These are phyloP conservation scores for Ophiocordyceps camponoti-saundersi DNA, from an alignment of 2,329 filamentous ascomycete genomes.

Conservation along the genomic window DNA sequence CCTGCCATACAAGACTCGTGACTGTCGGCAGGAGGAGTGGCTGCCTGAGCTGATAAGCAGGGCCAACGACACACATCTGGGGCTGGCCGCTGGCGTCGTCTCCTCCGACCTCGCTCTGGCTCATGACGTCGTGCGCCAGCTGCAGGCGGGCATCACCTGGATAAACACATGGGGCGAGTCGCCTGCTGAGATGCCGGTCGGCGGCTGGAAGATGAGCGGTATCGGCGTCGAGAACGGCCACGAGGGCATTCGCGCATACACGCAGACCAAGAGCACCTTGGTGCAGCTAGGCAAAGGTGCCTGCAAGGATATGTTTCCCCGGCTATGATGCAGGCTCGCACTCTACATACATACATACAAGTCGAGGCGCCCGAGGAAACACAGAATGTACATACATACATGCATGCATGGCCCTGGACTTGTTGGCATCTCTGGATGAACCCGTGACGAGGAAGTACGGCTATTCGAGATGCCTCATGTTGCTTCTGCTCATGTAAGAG, in stretches of 20 bases:
- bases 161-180: constrained; percentile 89
- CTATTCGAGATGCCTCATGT: too few species aligned
- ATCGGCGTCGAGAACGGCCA: constrained; percentile 76
- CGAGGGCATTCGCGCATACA: constrained; percentile 64
- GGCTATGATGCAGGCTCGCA: constrained; percentile 26
- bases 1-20: constrained; percentile 45
- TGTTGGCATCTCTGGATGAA: not conserved
- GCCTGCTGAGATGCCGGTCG: constrained; percentile 82
- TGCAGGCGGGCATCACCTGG: constrained; percentile 82
- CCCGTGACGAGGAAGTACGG: too few species aligned
- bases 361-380: too few species aligned
- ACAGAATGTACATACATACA: not conserved
- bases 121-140: constrained; percentile 50
- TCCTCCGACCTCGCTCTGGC: constrained; percentile 58
- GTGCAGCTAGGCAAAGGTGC: constrained; percentile 59
- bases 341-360: not conserved
- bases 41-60: constrained; percentile 52
- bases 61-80: constrained; percentile 62
- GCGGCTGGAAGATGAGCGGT: constrained; percentile 83
- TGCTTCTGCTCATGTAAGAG: too few species aligned
- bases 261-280: constrained; percentile 74
- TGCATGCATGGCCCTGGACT: not conserved
- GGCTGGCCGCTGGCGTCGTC: constrained; percentile 73
- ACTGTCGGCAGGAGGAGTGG: constrained; percentile 13
- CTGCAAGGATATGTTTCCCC: constrained; percentile 52